Percentiles rank a stretch among this genome's conserved stretches.
phyloP scores from a whole-genome alignment of 176 grass and related monocot genomes.

The Phyllostachys edulis region DNA sequence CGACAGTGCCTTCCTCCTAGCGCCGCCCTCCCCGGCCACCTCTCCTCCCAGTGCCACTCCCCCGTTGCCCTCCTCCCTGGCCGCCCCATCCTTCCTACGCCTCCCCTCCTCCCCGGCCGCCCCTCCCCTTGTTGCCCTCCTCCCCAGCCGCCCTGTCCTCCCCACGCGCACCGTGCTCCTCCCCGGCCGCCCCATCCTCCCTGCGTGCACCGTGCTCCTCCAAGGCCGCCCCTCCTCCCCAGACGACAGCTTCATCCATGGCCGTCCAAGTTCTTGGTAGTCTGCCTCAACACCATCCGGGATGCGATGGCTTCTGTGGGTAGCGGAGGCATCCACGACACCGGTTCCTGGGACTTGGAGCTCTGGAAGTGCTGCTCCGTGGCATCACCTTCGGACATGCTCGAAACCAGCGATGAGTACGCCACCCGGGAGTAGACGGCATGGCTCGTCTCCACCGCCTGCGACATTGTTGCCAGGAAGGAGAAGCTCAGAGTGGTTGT shows the following conservation, averaged over 20 bases:
- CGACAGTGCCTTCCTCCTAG: too few species aligned
- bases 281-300: slow-evolving; percentile 76
- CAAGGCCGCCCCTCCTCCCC: too few species aligned
- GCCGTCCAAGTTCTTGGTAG: slow-evolving; percentile 76
- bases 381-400: slow-evolving; percentile 37
- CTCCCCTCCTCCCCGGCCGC: too few species aligned
- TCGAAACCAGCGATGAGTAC: slow-evolving; percentile 54
- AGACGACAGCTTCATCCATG: not conserved
- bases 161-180: too few species aligned
- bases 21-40: too few species aligned
- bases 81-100: too few species aligned
- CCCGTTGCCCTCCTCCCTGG: too few species aligned
- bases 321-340: slow-evolving; percentile 32
- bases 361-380: slow-evolving; percentile 73
- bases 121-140: too few species aligned
- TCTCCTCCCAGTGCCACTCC: too few species aligned
- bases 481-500: slow-evolving; percentile 75
- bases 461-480: slow-evolving; percentile 71
- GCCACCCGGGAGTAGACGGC: slow-evolving; percentile 59
- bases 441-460: slow-evolving; percentile 73
- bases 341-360: slow-evolving; percentile 69
- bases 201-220: too few species aligned
- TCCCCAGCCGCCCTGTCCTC: too few species aligned
- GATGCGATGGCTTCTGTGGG: slow-evolving; percentile 25
- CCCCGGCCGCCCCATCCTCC: too few species aligned